Evolutionary conservation across 257 asterid genomes (phyloP).

Genomic region (Ligustrum vulgare): DNA sequence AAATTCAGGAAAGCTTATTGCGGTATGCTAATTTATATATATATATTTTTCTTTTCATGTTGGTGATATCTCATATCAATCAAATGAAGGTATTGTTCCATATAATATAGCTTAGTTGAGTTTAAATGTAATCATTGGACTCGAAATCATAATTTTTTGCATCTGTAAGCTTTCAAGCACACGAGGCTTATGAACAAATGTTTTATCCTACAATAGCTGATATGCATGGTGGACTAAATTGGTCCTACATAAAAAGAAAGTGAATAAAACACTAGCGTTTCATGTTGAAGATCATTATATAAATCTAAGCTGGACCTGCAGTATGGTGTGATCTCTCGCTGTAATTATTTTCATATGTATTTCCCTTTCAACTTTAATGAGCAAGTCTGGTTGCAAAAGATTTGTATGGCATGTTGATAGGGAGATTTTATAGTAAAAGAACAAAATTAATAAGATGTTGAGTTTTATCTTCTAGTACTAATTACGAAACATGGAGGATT

Average conservation of each 20-base stretch:
- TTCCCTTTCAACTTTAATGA: background rate
- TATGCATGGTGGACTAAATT: background rate
- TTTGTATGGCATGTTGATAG: background rate
- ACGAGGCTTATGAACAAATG: background rate
- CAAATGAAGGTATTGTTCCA: too few relatives aligned
- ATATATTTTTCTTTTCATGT: background rate
- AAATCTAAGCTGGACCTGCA: background rate
- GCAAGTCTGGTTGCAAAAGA: background rate
- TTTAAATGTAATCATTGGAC: background rate
- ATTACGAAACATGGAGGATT: background rate
- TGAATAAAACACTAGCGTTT: background rate
- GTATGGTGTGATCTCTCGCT: background rate
- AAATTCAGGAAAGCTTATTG: slow-evolving; percentile 93
- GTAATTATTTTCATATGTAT: too few relatives aligned
- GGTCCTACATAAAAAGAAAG: background rate
- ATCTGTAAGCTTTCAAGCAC: background rate
- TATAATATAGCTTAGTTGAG: background rate
- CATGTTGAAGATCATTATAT: background rate
- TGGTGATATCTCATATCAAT: background rate
- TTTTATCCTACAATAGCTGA: too few relatives aligned
- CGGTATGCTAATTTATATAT: slow-evolving; percentile 45
- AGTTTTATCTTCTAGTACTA: background rate
- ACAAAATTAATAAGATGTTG: background rate
- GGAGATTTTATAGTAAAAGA: background rate
- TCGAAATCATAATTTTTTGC: background rate